These are phyloP conservation scores for Cordyceps cicadae DNA, from an alignment of 2,329 filamentous ascomycete species.

Conservation along the genomic window DNA sequence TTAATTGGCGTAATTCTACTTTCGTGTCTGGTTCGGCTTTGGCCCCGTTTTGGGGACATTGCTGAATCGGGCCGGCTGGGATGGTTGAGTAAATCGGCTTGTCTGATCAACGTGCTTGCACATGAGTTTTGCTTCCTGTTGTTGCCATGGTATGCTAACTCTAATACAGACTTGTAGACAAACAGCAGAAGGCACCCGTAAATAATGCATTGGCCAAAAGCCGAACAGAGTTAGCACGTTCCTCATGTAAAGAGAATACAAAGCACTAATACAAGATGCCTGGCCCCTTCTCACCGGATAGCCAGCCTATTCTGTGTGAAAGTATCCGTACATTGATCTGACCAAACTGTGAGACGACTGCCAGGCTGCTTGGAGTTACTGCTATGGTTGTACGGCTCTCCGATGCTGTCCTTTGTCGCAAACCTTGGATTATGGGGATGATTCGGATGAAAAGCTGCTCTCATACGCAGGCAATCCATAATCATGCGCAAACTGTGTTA, in stretches of 20 bases:
- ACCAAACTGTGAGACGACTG: too few species aligned
- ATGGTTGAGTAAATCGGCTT: constrained; percentile 64
- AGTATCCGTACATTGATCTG: too few species aligned
- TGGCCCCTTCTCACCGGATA: too few species aligned
- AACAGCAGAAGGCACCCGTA: background rate
- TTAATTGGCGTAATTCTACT: constrained; percentile 49
- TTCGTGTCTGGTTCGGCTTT: constrained; percentile 38
- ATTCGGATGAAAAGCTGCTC: too few species aligned
- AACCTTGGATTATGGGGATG: too few species aligned
- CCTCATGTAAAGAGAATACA: too few species aligned
- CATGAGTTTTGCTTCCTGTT: background rate
- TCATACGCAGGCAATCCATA: background rate
- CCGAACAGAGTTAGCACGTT: background rate
- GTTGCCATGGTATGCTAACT: constrained; percentile 4
- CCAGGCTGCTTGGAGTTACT: too few species aligned
- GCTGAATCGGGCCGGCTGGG: constrained; percentile 44
- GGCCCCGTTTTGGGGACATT: constrained; percentile 47
- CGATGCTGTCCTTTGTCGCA: background rate
- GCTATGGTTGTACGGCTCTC: background rate
- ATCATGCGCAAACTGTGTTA: background rate
- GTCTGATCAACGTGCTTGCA: constrained; percentile 39
- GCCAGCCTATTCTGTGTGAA: too few species aligned
- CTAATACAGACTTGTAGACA: background rate
- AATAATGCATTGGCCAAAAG: background rate
- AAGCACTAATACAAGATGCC: too few species aligned